Conservation (phyloP, 805 yeast genomes). For the Kodamaea fukazawae region DNA sequence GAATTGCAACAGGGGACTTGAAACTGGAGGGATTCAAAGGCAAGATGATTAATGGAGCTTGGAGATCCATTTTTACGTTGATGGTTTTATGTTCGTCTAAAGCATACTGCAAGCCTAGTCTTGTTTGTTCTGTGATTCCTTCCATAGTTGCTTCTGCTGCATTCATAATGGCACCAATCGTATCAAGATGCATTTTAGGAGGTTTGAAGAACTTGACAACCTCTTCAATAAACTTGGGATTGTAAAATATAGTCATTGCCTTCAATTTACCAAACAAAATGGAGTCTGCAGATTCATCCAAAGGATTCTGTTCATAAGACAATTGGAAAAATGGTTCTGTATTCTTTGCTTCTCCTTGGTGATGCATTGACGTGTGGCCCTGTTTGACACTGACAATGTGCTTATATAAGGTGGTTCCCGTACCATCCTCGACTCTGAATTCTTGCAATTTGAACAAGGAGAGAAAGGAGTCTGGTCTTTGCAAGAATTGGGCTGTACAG, state of each 20-base stretch:
- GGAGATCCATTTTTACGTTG: conserved; percentile 81
- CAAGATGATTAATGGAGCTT: conserved; percentile 85
- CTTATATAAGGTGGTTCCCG: conserved; percentile 73
- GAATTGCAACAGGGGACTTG: conserved; percentile 83
- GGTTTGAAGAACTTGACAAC: conserved; percentile 78
- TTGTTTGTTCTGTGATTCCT: conserved; percentile 83
- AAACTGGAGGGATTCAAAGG: conserved; percentile 79
- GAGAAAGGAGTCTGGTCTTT: conserved; percentile 75
- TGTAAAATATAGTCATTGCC: conserved; percentile 88
- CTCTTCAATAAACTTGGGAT: conserved; percentile 77
- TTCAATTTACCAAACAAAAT: conserved; percentile 67
- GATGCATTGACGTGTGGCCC: conserved; percentile 40
- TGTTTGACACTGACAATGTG: conserved; percentile 85
- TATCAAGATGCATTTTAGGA: conserved; percentile 79
- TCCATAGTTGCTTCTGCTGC: conserved; percentile 96
- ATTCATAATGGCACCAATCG: conserved; percentile 83
- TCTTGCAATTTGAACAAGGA: conserved; percentile 75
- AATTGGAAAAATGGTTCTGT: conserved; percentile 70
- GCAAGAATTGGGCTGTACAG: conserved; percentile 67
- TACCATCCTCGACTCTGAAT: conserved; percentile 84
- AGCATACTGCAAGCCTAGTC: conserved; percentile 90
- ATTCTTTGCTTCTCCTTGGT: neutral
- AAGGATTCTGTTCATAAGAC: conserved; percentile 81
- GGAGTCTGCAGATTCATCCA: conserved; percentile 82
- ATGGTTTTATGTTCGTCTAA: conserved; percentile 92